These are phyloP conservation scores for Tricholoma furcatifolium DNA, from an alignment of 768 basidiomycete species.

Conservation along the genomic window DNA sequence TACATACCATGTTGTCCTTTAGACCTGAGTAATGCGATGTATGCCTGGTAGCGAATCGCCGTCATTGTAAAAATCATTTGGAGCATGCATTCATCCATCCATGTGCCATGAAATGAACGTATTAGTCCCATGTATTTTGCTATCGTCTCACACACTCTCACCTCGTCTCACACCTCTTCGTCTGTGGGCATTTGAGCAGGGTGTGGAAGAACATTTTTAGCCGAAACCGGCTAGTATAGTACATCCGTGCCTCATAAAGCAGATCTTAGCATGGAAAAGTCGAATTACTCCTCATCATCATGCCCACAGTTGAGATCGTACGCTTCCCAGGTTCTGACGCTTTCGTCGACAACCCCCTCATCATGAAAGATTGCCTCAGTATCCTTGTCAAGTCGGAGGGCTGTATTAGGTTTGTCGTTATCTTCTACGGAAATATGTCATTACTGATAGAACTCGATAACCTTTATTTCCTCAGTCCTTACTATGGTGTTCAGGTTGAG, in stretches of 20 bases:
- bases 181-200: not conserved
- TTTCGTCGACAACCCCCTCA: slow-evolving; percentile 4
- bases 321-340: slow-evolving; percentile 12
- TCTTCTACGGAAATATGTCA: not conserved
- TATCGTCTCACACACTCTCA: too few relatives aligned
- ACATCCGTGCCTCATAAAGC: not conserved
- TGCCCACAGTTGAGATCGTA: slow-evolving; percentile 14
- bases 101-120: too few relatives aligned
- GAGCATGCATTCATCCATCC: too few relatives aligned
- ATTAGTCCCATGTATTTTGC: too few relatives aligned
- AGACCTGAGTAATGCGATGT: slow-evolving; percentile 2
- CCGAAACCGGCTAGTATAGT: not conserved
- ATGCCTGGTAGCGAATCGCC: too few relatives aligned
- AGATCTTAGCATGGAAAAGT: not conserved
- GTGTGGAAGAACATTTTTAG: not conserved
- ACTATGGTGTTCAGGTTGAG: slow-evolving; percentile 15
- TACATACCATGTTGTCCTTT: slow-evolving; percentile 8
- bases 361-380: slow-evolving; percentile 7
- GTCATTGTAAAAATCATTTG: too few relatives aligned
- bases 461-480: not conserved
- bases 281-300: not conserved
- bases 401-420: slow-evolving; percentile 9
- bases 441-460: not conserved
- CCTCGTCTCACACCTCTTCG: too few relatives aligned
- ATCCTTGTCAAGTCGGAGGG: slow-evolving; percentile 8